Percentiles rank a stretch among this genome's conserved stretches.
phyloP scores from a whole-genome alignment of 2,329 filamentous ascomycete species.

The Verticillium albo-atrum region DNA sequence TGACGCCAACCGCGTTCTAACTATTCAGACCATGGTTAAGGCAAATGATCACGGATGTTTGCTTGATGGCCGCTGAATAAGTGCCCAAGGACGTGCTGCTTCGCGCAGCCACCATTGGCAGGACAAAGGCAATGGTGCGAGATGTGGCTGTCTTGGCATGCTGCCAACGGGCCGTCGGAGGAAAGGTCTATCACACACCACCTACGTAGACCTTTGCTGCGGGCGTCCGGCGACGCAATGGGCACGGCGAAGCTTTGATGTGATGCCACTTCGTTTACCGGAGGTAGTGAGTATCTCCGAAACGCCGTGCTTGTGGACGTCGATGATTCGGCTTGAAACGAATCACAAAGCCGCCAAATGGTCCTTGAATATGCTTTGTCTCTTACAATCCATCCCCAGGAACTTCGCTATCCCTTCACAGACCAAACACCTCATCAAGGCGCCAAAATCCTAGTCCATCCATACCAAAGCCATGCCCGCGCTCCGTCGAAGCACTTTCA shows the following conservation, averaged over 20 bases:
- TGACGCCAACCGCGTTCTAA: too few relatives aligned
- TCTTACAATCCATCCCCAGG: too few relatives aligned
- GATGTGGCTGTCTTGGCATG: not conserved
- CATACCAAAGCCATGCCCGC: not conserved
- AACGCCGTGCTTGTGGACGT: not conserved
- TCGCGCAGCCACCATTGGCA: not conserved
- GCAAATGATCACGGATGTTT: too few relatives aligned
- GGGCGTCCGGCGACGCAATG: not conserved
- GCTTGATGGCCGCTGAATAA: not conserved
- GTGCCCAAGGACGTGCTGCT: not conserved
- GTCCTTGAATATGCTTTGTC: too few relatives aligned
- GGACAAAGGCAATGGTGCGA: not conserved
- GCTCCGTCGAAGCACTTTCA: conserved; percentile 1
- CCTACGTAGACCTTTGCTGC: not conserved
- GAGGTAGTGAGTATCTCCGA: not conserved
- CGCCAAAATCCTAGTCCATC: too few relatives aligned
- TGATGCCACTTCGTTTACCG: not conserved
- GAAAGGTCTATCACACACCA: not conserved
- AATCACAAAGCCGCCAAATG: too few relatives aligned
- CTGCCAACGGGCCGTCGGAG: not conserved
- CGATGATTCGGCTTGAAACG: not conserved
- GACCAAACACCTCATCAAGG: not conserved
- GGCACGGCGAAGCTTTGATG: too few relatives aligned
- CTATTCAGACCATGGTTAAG: too few relatives aligned
- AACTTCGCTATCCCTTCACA: not conserved